phyloP scores from a whole-genome alignment of 768 basidiomycete species.

The Leucosporidium scottii region DNA sequence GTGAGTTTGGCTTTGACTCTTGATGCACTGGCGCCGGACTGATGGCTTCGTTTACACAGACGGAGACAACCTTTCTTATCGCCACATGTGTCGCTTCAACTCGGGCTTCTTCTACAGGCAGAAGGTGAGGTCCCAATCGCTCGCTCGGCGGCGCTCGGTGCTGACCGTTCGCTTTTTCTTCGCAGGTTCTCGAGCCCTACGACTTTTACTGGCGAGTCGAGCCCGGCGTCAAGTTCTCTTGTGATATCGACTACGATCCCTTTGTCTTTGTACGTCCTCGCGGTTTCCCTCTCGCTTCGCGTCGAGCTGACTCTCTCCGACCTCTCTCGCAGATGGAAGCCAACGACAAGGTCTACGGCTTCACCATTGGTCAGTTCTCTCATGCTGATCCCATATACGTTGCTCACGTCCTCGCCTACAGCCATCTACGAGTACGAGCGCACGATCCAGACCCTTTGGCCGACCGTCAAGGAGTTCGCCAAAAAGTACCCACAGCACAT shows the following conservation, averaged over 20 bases:
- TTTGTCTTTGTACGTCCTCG: constrained; percentile 24
- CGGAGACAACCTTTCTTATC: constrained; percentile 11
- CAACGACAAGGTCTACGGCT: constrained; percentile 77
- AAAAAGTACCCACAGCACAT: constrained; percentile 57
- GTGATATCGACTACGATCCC: constrained; percentile 55
- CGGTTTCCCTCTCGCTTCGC: not conserved
- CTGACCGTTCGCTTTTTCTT: too few species aligned
- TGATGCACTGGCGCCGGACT: constrained; percentile 38
- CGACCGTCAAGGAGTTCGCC: constrained; percentile 59
- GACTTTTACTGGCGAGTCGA: constrained; percentile 89
- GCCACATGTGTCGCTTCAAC: constrained; percentile 42
- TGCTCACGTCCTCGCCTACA: constrained; percentile 48
- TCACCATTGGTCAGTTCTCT: constrained; percentile 55
- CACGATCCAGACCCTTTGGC: constrained; percentile 78
- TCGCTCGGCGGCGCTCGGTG: too few species aligned
- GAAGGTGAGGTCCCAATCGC: constrained; percentile 38
- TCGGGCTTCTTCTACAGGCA: constrained; percentile 72
- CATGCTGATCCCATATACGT: constrained; percentile 42
- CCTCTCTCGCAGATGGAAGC: constrained; percentile 75
- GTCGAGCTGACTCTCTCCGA: too few species aligned
- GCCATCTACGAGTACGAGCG: constrained; percentile 66
- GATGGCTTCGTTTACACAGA: not conserved
- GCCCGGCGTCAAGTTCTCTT: constrained; percentile 54
- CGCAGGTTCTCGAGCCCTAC: constrained; percentile 57
- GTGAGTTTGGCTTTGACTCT: constrained; percentile 23